Evolutionary conservation across 805 yeast genomes (phyloP), one percentile per base, ranked within the genome.

Genomic region (Candida patagonica): DNA sequence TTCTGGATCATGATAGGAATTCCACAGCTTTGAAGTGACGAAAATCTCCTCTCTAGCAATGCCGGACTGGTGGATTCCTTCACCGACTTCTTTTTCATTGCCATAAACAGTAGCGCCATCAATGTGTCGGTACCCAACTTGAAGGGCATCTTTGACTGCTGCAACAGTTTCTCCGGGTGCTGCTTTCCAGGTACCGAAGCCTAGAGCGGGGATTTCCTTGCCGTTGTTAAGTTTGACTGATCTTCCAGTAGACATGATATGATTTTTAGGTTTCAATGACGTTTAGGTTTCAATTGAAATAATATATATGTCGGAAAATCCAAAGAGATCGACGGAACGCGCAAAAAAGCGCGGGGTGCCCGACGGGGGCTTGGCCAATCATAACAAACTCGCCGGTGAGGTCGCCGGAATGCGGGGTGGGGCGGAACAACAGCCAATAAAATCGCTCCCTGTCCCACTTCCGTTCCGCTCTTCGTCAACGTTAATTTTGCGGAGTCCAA

Each of bases 51-150:
- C 55, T 35, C 73, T 56, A 41, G 80, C 74, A 16, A 80, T 65
- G n/a, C 80, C 81, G 32, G 79, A 62, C 38, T 73, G 79, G 46
- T 57, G 60, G 46, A 77, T 65, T 17, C 76, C 85, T 31, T 63
- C 63, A 10, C 74, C 74, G n/a, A 70, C 70, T 50, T 71, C 77
- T 13, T 52, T 54, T 52, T 78, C 78, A 55, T 78, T 79, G 6
- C 57, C 53, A 61, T 79, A 80, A 32, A 53, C 55, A 26, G 65
- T 70, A 29, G 86, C 87, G 25, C 73, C 62, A 55, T 80, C 86
- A 42, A 79, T 63, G 55, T 77, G 84, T 49, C 81, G 66, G 56
- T 75, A 78, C 5, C 85, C 85, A 12, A 41, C 53, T 32, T 58
- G 48, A 46, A 76, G 60, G 7, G 79, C 81, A 20, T 61, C 51